Base-by-base conservation (phyloP, 176 grass and related monocot species). In the Typha latifolia region DNA sequence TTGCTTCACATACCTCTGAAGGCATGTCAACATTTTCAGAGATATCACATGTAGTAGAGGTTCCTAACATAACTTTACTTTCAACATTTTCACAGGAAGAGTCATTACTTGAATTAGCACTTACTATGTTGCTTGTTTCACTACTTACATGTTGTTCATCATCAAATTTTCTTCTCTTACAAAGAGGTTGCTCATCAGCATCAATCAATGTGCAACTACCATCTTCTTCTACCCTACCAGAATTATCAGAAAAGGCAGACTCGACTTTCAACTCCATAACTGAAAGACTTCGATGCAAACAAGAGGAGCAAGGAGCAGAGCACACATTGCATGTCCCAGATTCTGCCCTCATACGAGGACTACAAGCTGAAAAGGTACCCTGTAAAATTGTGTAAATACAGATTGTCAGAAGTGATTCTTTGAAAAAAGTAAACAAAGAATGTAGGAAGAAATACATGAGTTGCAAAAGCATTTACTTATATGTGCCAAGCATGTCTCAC, bases 311-410 rank as follows among this genome's bases (percentile, higher is more conserved):
- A 77, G 84, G 89, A 47, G 89, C 81, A 49, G 1, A 84, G 18
- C 89, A 91, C 64, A 91, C 78, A 80, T 82, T 91, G 52, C 89
- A 91, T 16, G 84, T 91, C 66, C 84, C 84, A 74, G 89, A 87
- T 76, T 82, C 84, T 62, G 72, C 51, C 64, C 79, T 82, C 50
- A 73, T 57, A 74, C 12, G 62, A 67, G 52, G 34, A 67, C 21
- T 70, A 61, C 37, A 43, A 61, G 31, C 52, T 61, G 69, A 8
- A 61, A 47, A 61, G 21, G 37, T 61, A 32, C 32, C 69, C 69
- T 71, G 12, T 43, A 43, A 43, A 43, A 10, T 43, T 9, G 5
- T 43, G 37, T 43, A 43, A 43, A 22, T 61, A 21, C 19, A 26
- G 57, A 61, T 23, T 61, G 57, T 23, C 15, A 61, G 5, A 13